These are phyloP conservation scores for Apostasia shenzhenica DNA, from an alignment of 106 monocot genomes.

Conservation along the genomic window DNA sequence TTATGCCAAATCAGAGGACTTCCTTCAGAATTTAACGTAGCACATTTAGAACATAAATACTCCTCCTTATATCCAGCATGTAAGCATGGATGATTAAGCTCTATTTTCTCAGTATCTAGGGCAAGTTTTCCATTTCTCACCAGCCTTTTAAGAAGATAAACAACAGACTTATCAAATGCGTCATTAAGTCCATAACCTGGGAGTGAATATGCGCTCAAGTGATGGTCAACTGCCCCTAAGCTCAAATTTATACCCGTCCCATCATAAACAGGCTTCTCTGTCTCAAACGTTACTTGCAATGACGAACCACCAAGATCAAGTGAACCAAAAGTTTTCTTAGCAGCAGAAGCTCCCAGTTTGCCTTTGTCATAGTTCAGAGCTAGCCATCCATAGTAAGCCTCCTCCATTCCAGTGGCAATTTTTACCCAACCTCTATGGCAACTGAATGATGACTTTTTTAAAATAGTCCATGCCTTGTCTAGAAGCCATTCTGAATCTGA, in stretches of 20 bases:
- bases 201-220: conserved; percentile 94
- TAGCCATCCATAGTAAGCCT: conserved; percentile 99
- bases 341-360: conserved; percentile 36
- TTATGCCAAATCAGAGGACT: conserved; percentile 35
- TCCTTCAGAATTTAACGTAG: conserved; percentile 34
- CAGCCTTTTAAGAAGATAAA: conserved; percentile 40
- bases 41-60: conserved; percentile 78
- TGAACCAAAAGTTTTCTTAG: conserved; percentile 69
- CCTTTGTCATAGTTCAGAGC: conserved; percentile 82
- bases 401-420: conserved; percentile 85
- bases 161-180: conserved; percentile 92
- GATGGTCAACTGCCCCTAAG: conserved; percentile 62
- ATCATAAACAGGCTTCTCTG: conserved; percentile 36
- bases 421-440: conserved; percentile 77
- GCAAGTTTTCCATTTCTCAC: conserved; percentile 1
- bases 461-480: conserved; percentile 64
- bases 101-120: conserved; percentile 35
- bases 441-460: conserved; percentile 77
- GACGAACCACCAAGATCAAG: conserved; percentile 98
- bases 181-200: conserved; percentile 92
- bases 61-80: conserved; percentile 72
- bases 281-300: conserved; percentile 94
- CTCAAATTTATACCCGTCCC: conserved; percentile 61
- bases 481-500: conserved; percentile 93
- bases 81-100: conserved; percentile 82